These are phyloP conservation scores for Golubevia pallescens DNA, from an alignment of 1,284 basidiomycete genomes.

Conservation along the genomic window DNA sequence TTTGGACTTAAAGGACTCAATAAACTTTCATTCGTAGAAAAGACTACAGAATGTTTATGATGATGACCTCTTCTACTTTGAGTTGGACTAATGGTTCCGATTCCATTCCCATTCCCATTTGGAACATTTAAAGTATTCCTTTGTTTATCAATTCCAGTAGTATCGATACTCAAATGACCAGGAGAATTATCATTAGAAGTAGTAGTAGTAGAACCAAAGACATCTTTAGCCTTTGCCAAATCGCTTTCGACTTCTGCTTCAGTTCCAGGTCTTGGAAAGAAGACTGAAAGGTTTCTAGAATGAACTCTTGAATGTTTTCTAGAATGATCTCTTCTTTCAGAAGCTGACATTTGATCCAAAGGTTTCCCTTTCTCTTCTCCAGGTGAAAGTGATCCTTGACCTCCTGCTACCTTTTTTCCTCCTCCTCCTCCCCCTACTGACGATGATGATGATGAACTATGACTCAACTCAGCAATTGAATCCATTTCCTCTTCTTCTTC, in stretches of 20 bases:
- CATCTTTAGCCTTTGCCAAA: not conserved
- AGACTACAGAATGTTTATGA: constrained; percentile 35
- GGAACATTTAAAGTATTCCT: not conserved
- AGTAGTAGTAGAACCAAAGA: not conserved
- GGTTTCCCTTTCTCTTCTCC: constrained; percentile 2
- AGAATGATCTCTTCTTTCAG: constrained; percentile 54
- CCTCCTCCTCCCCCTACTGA: too few species aligned
- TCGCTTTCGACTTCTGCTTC: constrained; percentile 49
- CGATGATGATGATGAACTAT: not conserved
- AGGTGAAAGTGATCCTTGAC: not conserved
- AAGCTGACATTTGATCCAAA: constrained; percentile 30
- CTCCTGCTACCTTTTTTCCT: too few species aligned
- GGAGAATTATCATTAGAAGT: not conserved
- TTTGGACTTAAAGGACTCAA: constrained; percentile 19
- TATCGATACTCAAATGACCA: not conserved
- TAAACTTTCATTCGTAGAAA: constrained; percentile 26
- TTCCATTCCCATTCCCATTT: not conserved
- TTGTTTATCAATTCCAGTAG: not conserved
- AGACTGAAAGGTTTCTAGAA: constrained; percentile 53
- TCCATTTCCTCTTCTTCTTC: not conserved
- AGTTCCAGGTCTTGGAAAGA: constrained; percentile 57
- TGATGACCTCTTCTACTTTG: constrained; percentile 40
- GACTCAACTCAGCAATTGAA: not conserved
- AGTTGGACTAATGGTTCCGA: constrained; percentile 22
- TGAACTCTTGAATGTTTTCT: constrained; percentile 48